Evolutionary conservation across 2,329 filamentous ascomycete genomes (phyloP).

Genomic region (Colletotrichum sp.): DNA sequence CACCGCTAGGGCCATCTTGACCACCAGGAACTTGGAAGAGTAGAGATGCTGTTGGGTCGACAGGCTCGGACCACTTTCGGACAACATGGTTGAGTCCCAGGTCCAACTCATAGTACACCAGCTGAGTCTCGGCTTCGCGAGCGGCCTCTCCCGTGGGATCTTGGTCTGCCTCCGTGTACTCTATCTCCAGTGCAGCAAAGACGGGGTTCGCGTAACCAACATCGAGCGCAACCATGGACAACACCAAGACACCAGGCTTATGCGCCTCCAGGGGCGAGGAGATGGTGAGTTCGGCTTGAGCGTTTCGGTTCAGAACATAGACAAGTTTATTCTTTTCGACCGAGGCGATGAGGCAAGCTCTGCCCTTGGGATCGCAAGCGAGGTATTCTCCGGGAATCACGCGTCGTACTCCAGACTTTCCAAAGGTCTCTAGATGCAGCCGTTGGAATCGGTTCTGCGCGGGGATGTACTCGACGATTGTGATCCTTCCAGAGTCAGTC

Average conservation of each 20-base stretch:
- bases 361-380: slow-evolving; percentile 92
- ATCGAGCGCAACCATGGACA: slow-evolving; percentile 86
- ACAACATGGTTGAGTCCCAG: slow-evolving; percentile 97
- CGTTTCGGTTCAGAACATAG: slow-evolving; percentile 95
- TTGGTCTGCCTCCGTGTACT: slow-evolving; percentile 90
- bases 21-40: slow-evolving; percentile 96
- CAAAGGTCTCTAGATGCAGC: slow-evolving; percentile 95
- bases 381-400: slow-evolving; percentile 97
- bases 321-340: slow-evolving; percentile 99
- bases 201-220: slow-evolving; percentile 97
- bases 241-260: slow-evolving; percentile 88
- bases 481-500: slow-evolving; percentile 93
- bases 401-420: slow-evolving; percentile 92
- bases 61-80: slow-evolving; percentile 92
- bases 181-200: slow-evolving; percentile 92
- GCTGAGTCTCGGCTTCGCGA: slow-evolving; percentile 82
- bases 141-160: slow-evolving; percentile 86
- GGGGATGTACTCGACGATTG: slow-evolving; percentile 90
- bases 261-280: slow-evolving; percentile 97
- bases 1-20: slow-evolving; percentile 90
- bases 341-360: slow-evolving; percentile 92
- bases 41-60: slow-evolving; percentile 86
- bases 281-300: slow-evolving; percentile 93
- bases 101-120: slow-evolving; percentile 98
- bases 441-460: slow-evolving; percentile 86